Evolutionary conservation across 192 early-diverging fungal genomes (phyloP), one percentile per base, ranked within the genome.

Genomic region (Spizellomyces punctatus): DNA sequence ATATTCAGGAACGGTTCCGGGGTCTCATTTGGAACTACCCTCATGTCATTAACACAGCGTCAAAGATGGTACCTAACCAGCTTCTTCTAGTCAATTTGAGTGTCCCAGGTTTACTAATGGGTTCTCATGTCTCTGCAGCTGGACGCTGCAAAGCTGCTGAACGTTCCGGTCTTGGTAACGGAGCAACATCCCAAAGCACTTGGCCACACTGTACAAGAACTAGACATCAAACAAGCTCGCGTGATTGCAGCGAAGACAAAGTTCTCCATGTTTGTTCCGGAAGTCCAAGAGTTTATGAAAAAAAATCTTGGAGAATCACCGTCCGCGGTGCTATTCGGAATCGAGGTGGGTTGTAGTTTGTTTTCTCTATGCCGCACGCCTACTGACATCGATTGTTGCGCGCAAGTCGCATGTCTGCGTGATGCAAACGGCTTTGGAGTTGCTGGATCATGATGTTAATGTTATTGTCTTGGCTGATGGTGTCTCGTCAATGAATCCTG

Each of bases 391-490:
- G 0, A 36, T 36, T 2, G 1, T 36, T 36, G n/a, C 27, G 3
- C 27, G 27, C 27, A 36, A 36, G 86, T 85, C 93, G 12, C 97
- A 99, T 74, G 96, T 99, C 6, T 99, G 97, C 74, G 90, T 99
- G 6, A 68, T 94, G 47, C 97, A 99, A 80, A 98, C 97, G 10
- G 91, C 93, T 21, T 81, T 99, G 76, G 97, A 98, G 57, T 72
- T 99, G 27, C 69, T 95, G 49, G 89, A 92, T 41, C 76, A 85
- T 27, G 79, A 90, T 61, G 88, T 86, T 67, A 86, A 92, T 65
- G 95, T 96, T 54, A 90, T 93, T 71, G 91, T 99, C n/a, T 76
- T 98, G 64, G 88, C 92, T 1, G 96, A 98, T 77, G 97, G 93
- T 43, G 91, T 99, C 14, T 95, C 94, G 17, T 96, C 94, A 41